Conservation (phyloP, 352 stramenopile species). For the Phytophthora fragariae region DNA sequence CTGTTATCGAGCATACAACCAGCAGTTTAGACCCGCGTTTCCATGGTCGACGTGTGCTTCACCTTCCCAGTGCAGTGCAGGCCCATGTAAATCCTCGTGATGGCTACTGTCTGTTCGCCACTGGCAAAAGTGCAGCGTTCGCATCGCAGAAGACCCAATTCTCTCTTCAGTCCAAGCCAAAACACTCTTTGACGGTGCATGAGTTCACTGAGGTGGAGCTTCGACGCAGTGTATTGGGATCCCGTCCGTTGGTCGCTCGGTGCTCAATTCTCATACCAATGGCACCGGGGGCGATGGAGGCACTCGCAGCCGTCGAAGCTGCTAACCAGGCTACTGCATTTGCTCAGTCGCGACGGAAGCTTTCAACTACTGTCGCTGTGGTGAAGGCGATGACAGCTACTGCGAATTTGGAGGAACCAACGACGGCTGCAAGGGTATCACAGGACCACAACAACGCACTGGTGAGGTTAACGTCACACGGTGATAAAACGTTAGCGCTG, state of each 20-base stretch:
- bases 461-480: conserved; percentile 50
- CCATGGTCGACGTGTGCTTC: conserved; percentile 47
- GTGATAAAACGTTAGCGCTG: conserved; percentile 53
- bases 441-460: conserved; percentile 40
- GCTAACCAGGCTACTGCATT: conserved; percentile 34
- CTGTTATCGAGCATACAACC: conserved; percentile 56
- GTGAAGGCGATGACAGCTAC: conserved; percentile 16
- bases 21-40: conserved; percentile 61
- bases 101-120: conserved; percentile 49
- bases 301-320: conserved; percentile 41
- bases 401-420: conserved; percentile 18
- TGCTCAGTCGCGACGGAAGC: conserved; percentile 35
- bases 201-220: conserved; percentile 55
- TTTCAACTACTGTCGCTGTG: conserved; percentile 20
- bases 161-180: conserved; percentile 12
- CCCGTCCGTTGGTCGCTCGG: conserved; percentile 40
- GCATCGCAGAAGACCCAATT: conserved; percentile 2
- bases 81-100: conserved; percentile 59
- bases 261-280: conserved; percentile 40
- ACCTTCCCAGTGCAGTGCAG: conserved; percentile 46
- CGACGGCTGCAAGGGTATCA: conserved; percentile 20
- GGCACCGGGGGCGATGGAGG: conserved; percentile 28
- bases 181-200: conserved; percentile 30
- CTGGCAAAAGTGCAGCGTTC: conserved; percentile 35
- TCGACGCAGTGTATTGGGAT: conserved; percentile 11